These are phyloP conservation scores for Eleusine coracana DNA, from an alignment of 176 grass and related monocot genomes.

Conservation along the genomic window DNA sequence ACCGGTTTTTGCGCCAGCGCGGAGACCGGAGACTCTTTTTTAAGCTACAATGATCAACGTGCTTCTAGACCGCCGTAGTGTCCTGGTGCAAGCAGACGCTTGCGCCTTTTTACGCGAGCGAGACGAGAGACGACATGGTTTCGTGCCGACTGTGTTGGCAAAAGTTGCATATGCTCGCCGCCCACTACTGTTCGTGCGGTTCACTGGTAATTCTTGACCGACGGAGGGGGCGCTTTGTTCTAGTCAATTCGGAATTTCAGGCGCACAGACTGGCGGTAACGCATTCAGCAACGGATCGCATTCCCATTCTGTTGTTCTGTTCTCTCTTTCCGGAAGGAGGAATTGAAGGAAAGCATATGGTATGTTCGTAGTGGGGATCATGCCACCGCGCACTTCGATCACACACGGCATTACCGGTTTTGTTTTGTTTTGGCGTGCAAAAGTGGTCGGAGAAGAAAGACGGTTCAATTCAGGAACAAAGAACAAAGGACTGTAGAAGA, in stretches of 20 bases:
- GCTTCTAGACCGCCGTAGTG: no score
- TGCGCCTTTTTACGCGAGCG: neutral
- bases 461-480: neutral
- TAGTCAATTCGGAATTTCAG: neutral
- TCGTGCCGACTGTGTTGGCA: constrained; percentile 12
- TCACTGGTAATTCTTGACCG: neutral
- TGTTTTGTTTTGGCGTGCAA: constrained; percentile 12
- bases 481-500: no score
- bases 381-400: constrained; percentile 14
- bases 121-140: neutral
- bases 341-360: no score
- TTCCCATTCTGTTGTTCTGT: neutral
- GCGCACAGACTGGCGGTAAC: neutral
- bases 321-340: neutral
- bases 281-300: neutral
- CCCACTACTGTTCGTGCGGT: constrained; percentile 6
- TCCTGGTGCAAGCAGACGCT: no score
- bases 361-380: neutral
- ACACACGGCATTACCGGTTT: neutral
- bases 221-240: neutral
- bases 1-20: constrained; percentile 6
- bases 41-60: neutral
- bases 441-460: constrained; percentile 10
- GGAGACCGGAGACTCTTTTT: neutral
- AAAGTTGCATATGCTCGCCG: neutral